These are phyloP conservation scores for Phlegmacium glaucopus DNA, from an alignment of 768 basidiomycete species.

Conservation along the genomic window DNA sequence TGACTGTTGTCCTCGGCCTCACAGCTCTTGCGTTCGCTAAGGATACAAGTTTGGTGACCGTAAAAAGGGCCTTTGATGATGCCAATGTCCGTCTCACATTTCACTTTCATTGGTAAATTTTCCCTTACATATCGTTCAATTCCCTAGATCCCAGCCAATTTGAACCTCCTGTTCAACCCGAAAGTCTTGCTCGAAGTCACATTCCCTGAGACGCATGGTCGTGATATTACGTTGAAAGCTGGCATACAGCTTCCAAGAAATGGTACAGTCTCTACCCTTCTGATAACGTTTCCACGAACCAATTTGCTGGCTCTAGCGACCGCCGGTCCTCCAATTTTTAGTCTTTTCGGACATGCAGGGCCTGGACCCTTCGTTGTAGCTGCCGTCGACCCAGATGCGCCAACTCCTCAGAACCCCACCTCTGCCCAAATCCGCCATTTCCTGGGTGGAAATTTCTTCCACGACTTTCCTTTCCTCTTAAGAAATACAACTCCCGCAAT, in stretches of 20 bases:
- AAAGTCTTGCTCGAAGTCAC: constrained; percentile 31
- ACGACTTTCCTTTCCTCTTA: constrained; percentile 15
- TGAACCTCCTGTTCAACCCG: constrained; percentile 31
- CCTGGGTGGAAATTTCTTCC: constrained; percentile 39
- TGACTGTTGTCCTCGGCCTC: neutral
- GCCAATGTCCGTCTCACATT: constrained; percentile 22
- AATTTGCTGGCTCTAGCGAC: constrained; percentile 25
- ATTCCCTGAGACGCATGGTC: constrained; percentile 26
- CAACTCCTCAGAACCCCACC: constrained; percentile 44
- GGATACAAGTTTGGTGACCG: constrained; percentile 24
- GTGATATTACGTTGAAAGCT: constrained; percentile 30
- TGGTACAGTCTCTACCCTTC: constrained; percentile 18
- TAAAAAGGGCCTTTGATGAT: constrained; percentile 26
- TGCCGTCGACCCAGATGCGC: constrained; percentile 47
- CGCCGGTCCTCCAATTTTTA: constrained; percentile 34
- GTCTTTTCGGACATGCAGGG: constrained; percentile 21
- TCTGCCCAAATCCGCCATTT: constrained; percentile 46
- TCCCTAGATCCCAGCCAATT: constrained; percentile 32
- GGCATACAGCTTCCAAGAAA: constrained; percentile 32
- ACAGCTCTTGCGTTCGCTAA: constrained; percentile 17
- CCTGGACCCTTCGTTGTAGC: constrained; percentile 45
- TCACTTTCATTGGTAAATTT: neutral
- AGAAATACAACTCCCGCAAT: constrained; percentile 40
- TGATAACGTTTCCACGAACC: neutral
- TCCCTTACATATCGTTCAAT: neutral